Evolutionary conservation across 148 eudicot species (phyloP), one percentile per base, ranked within the genome.

Genomic region (Nepenthes mirabilis): DNA sequence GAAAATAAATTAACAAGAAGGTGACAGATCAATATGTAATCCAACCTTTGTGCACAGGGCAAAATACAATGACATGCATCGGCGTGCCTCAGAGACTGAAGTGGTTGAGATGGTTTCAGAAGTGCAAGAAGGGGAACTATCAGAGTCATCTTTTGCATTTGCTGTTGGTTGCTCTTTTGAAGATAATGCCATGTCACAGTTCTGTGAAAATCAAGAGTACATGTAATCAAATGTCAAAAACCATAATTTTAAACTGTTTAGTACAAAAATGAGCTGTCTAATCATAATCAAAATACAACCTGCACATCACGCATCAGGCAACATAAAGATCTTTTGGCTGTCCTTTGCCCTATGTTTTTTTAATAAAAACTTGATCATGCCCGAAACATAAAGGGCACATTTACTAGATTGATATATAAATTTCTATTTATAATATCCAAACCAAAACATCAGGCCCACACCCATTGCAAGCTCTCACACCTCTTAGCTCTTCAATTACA

Each of bases 31-130:
- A 40, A 72, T n/a, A 14, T 9, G 23, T 12, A 36, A 34, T 56
- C 58, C 2, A 32, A 93, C 99, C 99, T 93, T 93, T 65, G 99
- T 93, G 71, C 99, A 93, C 57, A 93, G 72, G 45, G 99, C 99
- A 70, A 93, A 93, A 79, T 93, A 93, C 56, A 93, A 77, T 33
- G 96, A 82, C 91, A 86, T 86, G 91, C 87, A 80, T 60, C 87
- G 75, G 65, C 82, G 85, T 36, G 76, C 89, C 56, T 86, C 91
- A 61, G 83, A 70, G 55, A 85, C 62, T 43, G 82, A 72, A 65
- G 83, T 74, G 53, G 76, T 59, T 68, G 81, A 65, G 43, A 62
- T 50, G 72, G 68, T 76, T 70, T 62, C 81, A 57, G 83, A 66
- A 59, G 69, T 57, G 52, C 60, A 6, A 4, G 67, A 71, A 60